phyloP scores from a whole-genome alignment of 2,329 filamentous ascomycete species.

The Verticillium nubilum region DNA sequence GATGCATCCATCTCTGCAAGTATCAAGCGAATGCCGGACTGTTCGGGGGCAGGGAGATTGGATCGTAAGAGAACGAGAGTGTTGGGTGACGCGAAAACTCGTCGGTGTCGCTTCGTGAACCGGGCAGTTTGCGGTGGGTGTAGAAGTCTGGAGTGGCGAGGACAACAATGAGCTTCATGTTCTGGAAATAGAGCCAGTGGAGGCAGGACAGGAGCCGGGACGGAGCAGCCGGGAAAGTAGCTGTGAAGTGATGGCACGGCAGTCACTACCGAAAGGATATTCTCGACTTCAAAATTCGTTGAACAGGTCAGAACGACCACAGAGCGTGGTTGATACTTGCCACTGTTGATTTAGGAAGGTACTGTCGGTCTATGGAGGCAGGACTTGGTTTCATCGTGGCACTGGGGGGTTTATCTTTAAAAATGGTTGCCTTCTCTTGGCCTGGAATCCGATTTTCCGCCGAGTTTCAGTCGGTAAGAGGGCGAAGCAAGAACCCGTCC shows the following conservation, averaged over 20 bases:
- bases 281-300: not conserved
- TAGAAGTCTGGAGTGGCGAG: not conserved
- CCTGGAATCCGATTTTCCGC: not conserved
- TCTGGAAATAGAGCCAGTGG: no score
- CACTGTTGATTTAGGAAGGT: not conserved
- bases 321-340: not conserved
- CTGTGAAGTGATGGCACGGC: not conserved
- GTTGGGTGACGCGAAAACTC: not conserved
- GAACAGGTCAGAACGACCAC: not conserved
- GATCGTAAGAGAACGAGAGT: not conserved
- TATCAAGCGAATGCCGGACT: not conserved
- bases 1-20: slow-evolving; percentile 2
- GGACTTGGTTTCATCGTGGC: not conserved
- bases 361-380: not conserved
- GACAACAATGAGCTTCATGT: not conserved
- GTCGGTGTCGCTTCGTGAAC: not conserved
- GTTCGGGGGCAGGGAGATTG: not conserved
- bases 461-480: not conserved
- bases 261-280: not conserved
- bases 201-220: not conserved
- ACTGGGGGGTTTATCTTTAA: not conserved
- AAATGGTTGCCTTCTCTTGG: not conserved
- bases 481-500: no score
- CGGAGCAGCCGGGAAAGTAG: not conserved
- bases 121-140: not conserved